Base-by-base conservation (phyloP, 2,329 filamentous ascomycete species). In the Parascedosporium putredinis region DNA sequence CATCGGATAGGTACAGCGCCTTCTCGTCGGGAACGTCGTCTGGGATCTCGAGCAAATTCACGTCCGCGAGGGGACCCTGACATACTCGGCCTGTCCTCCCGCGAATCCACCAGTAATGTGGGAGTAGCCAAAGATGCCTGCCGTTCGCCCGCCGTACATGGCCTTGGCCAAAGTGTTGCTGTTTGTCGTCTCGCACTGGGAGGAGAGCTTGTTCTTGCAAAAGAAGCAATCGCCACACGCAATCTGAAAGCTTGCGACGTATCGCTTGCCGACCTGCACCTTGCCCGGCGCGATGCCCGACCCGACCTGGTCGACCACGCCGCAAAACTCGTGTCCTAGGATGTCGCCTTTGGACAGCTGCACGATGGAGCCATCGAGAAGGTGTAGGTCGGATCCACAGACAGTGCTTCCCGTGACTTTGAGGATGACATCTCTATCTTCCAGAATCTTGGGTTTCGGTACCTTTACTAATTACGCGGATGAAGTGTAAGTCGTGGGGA, bases 201-300 rank as follows among this genome's bases (percentile, higher is more conserved):
- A 88, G 0, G 82, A 86, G 1, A 88, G 72, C 64, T 88, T 88
- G 66, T 86, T 76, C 55, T 83, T 75, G 71, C 88, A 95, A 64
- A 82, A 90, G 65, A 79, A 83, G 69, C 89, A 95, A 50, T 72
- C 68, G 6, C 76, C 77, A 53, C 78, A 81, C 0, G 88, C 86
- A 60, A 95, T 93, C 64, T 93, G 88, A 70, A 95, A 95, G 8
- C 82, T 86, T 0, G 85, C 88, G 1, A 95, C 88, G 18, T 93
- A 89, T 25, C 88, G 72, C 56, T 81, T 75, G 12, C 83, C 84
- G 6, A 70, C 64, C 52, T 79, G 65, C 45, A 83, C 63, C 3
- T 73, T 74, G 46, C 64, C 76, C 5, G 45, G 7, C 10, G 45
- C 9, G 3, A 80, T 72, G 0, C 54, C 70, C 0, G 76, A 62